Evolutionary conservation across 169 alveolate genomes (phyloP), one percentile per base, ranked within the genome.

Genomic region (Fabrea salina): DNA sequence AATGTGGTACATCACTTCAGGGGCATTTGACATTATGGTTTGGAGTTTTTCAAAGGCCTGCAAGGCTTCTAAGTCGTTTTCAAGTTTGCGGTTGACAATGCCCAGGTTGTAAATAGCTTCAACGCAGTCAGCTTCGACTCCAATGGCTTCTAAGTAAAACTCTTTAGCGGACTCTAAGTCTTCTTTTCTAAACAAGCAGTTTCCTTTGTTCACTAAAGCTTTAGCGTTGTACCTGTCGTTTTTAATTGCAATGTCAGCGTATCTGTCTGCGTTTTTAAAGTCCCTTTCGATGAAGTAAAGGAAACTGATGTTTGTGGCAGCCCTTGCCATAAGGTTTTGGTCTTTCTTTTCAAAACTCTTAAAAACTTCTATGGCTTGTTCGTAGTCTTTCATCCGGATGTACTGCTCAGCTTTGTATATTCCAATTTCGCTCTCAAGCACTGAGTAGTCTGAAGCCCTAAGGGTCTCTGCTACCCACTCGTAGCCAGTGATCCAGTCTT

Each of bases 31-130:
- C 40, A 95, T 92, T 75, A 95, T 93, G 1, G 96, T 90, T 68
- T 95, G 95, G 39, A 95, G 85, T 90, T 95, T 95, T 79, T 95
- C 97, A 67, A 93, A 92, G 25, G 98, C 98, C 77, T 91, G 88
- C 58, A 85, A 39, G 16, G 90, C 90, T 59, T 85, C 97, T 57
- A 79, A 86, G 53, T 75, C 84, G 59, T 89, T 86, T 32, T 90
- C 92, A 56, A 91, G 81, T 72, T 89, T 87, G 47, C 87, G 86
- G 64, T 91, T 89, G 19, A 89, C 98, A 85, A 93, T 83, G 27
- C 97, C 98, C 40, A 95, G 88, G 87, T 95, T 95, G 84, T 95
- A 95, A 71, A 95, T 90, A 37, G 98, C 98, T 77, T 95, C 98
- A 16, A 95, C 91, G 49, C 98, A 95, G 72, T 95, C 97, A 56